Percentiles rank a stretch among this genome's conserved stretches.
Evolutionary conservation across 2,329 filamentous ascomycete genomes (phyloP).

Genomic region (Ophiocordyceps camponoti-floridani): DNA sequence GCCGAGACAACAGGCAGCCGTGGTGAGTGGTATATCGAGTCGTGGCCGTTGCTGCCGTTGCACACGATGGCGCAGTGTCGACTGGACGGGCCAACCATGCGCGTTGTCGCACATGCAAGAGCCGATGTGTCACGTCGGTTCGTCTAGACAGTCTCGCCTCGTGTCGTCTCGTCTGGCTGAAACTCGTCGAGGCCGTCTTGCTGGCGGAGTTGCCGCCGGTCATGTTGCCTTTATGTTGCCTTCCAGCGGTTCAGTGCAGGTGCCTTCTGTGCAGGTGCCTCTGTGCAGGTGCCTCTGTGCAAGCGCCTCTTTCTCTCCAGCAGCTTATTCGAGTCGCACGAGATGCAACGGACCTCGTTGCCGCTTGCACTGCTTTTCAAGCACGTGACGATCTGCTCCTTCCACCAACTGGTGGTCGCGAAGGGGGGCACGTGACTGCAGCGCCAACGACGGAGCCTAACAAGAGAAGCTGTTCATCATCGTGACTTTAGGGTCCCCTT

Average conservation of each 20-base stretch:
- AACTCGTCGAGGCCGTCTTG: background rate
- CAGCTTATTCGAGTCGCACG: no score
- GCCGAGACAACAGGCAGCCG: background rate
- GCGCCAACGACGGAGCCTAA: no score
- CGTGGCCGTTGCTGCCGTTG: background rate
- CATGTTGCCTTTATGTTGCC: no score
- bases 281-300: no score
- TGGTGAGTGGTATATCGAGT: background rate
- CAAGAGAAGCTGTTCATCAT: no score
- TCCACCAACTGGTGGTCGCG: background rate
- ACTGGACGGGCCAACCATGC: background rate
- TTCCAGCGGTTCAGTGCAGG: no score
- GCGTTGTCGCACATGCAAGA: background rate
- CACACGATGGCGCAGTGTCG: conserved; percentile 1
- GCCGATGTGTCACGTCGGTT: background rate
- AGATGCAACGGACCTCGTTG: no score
- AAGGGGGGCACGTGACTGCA: no score
- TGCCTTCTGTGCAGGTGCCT: no score
- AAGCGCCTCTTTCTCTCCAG: background rate
- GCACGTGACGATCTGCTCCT: background rate
- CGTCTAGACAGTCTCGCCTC: background rate
- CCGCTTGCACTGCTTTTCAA: no score
- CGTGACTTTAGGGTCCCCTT: no score
- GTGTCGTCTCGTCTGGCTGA: background rate
- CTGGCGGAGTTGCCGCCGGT: no score